phyloP scores from a whole-genome alignment of 345 rosid genomes.

The Hirschfeldia incana region DNA sequence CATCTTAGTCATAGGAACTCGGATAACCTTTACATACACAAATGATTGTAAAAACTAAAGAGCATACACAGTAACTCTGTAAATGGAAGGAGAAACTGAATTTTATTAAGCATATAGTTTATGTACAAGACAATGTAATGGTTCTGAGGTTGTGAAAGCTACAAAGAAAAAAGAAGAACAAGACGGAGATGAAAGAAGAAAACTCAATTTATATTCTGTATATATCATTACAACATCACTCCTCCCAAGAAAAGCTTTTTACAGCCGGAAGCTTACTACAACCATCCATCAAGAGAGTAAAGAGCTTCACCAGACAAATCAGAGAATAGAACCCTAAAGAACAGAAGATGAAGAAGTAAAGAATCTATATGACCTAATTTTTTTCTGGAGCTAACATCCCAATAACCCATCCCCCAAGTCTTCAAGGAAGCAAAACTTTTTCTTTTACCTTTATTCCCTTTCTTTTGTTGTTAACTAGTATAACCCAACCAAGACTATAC shows the following conservation, averaged over 20 bases:
- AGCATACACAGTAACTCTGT: not conserved
- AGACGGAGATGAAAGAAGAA: conserved; percentile 18
- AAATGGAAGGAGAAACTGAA: conserved; percentile 9
- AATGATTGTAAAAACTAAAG: not conserved
- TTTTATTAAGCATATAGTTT: conserved; percentile 28
- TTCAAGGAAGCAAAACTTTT: conserved; percentile 30
- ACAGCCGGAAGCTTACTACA: conserved; percentile 15
- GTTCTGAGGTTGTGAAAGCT: conserved; percentile 21
- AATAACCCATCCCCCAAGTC: conserved; percentile 20
- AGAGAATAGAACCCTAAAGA: not conserved
- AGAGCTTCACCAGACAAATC: conserved; percentile 14
- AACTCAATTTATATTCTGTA: not conserved
- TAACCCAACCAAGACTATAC: conserved; percentile 86
- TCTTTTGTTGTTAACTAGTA: conserved; percentile 60
- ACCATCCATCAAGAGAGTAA: conserved; percentile 18
- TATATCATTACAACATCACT: conserved; percentile 21
- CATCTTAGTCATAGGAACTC: too few relatives aligned
- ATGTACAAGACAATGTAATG: conserved; percentile 30
- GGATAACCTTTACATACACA: not conserved
- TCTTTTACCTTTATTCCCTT: conserved; percentile 36
- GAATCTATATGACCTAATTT: conserved; percentile 29
- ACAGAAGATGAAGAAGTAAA: conserved; percentile 15
- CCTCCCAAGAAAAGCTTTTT: not conserved
- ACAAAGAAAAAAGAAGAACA: not conserved
- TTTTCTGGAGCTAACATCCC: conserved; percentile 20